Evolutionary conservation across 75 land plant genomes (phyloP), one percentile per base, ranked within the genome.

Genomic region (Ceratopteris richardii): DNA sequence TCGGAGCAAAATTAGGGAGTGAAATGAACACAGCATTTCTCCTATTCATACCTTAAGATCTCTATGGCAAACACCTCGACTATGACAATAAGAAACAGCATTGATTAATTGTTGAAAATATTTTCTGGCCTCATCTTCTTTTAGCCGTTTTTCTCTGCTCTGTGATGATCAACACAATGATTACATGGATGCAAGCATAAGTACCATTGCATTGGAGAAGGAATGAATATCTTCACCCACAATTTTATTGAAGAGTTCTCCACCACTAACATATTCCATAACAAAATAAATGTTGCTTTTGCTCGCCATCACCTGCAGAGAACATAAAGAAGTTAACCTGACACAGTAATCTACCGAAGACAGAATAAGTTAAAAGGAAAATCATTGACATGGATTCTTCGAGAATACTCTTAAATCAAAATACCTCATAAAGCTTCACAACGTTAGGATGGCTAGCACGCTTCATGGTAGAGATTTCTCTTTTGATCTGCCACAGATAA

Each of bases 381-480:
- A n/a, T n/a, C n/a, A n/a, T n/a, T n/a, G n/a, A n/a, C n/a, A n/a
- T n/a, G n/a, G n/a, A n/a, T n/a, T n/a, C n/a, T n/a, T n/a, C n/a
- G n/a, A n/a, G n/a, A n/a, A n/a, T n/a, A n/a, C n/a, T n/a, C n/a
- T n/a, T n/a, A n/a, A n/a, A n/a, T n/a, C n/a, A n/a, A n/a, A n/a
- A n/a, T n/a, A 86, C 82, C 93, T 91, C 97, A 51, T 84, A 83
- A n/a, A 91, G 60, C 44, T 75, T 80, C 31, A 91, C 97, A 50
- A 91, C 80, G 75, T 84, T 57, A 18, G 97, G 97, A 68, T 91
- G 97, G 31, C 91, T 60, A 3, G 87, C 93, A 56, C 83, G 80
- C 77, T 87, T 91, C 97, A 91, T 91, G n/a, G 81, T 82, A 9
- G 88, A 81, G 51, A 91, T 88, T 60, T 91, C 97, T 42, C 82